phyloP scores from a whole-genome alignment of 768 basidiomycete species.

The Roridomyces roridus region DNA sequence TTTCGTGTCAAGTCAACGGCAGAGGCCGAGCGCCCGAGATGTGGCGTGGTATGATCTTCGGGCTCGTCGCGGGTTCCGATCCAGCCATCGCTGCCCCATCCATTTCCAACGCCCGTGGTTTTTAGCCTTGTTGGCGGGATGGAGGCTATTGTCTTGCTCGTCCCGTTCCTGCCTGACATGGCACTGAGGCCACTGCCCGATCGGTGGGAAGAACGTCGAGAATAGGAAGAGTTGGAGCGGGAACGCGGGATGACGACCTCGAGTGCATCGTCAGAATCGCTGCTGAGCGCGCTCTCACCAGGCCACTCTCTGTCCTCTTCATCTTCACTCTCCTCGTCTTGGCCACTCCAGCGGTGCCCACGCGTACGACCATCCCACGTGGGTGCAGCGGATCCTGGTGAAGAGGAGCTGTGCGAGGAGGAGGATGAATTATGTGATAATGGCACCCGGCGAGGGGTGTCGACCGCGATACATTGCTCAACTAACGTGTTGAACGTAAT shows the following conservation, averaged over 20 bases:
- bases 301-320: slow-evolving; percentile 29
- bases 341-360: slow-evolving; percentile 25
- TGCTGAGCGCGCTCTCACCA: slow-evolving; percentile 19
- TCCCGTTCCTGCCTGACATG: background rate
- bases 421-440: slow-evolving; percentile 10
- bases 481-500: slow-evolving; percentile 99
- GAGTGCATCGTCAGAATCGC: slow-evolving; percentile 23
- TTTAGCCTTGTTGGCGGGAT: slow-evolving; percentile 83
- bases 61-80: slow-evolving; percentile 54
- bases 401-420: background rate
- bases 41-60: background rate
- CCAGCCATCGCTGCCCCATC: slow-evolving; percentile 44
- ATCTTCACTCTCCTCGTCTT: slow-evolving; percentile 33
- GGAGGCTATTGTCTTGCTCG: slow-evolving; percentile 46
- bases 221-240: slow-evolving; percentile 17
- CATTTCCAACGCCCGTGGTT: slow-evolving; percentile 62
- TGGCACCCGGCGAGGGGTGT: slow-evolving; percentile 56
- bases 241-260: slow-evolving; percentile 23
- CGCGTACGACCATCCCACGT: slow-evolving; percentile 25
- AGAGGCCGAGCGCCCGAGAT: slow-evolving; percentile 10
- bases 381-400: background rate
- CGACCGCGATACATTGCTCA: slow-evolving; percentile 93
- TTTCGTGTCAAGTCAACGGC: slow-evolving; percentile 12
- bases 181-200: background rate
- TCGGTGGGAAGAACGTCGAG: slow-evolving; percentile 5